phyloP scores from a whole-genome alignment of 2,329 filamentous ascomycete genomes.

The Escovopsis weberi region DNA sequence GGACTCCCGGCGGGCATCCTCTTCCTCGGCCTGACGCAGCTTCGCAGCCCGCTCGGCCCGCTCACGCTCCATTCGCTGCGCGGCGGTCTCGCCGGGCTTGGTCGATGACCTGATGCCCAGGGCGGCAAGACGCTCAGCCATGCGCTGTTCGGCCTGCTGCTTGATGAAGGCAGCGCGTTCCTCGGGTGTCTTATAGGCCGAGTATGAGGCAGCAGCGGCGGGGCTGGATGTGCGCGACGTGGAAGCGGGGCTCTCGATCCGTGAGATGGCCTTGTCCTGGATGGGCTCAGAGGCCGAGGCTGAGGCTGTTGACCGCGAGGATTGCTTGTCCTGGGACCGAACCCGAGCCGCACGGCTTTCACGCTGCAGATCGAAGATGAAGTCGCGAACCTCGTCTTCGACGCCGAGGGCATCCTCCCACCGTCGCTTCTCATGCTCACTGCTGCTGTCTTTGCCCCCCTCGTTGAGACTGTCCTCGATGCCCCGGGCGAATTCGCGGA shows the following conservation, averaged over 20 bases:
- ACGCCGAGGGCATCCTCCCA: constrained; percentile 96
- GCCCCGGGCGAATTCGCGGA: constrained; percentile 70
- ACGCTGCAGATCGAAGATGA: constrained; percentile 91
- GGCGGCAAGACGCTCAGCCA: constrained; percentile 89
- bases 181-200: constrained; percentile 78
- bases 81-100: constrained; percentile 65
- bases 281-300: constrained; percentile 31
- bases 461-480: constrained; percentile 84
- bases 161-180: constrained; percentile 93
- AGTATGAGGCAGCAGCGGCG: constrained; percentile 49
- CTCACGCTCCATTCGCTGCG: constrained; percentile 80
- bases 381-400: constrained; percentile 92
- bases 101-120: constrained; percentile 75
- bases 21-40: constrained; percentile 78
- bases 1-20: constrained; percentile 76
- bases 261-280: constrained; percentile 15
- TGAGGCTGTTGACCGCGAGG: constrained; percentile 25
- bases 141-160: constrained; percentile 90
- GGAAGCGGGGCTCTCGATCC: constrained; percentile 34
- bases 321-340: constrained; percentile 41
- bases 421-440: constrained; percentile 78
- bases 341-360: constrained; percentile 65
- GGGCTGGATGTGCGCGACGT: constrained; percentile 37
- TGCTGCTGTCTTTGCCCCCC: constrained; percentile 56
- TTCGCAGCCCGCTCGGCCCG: constrained; percentile 77